phyloP scores from a whole-genome alignment of 2,329 filamentous ascomycete species.

The Botrytis sinoallii region DNA sequence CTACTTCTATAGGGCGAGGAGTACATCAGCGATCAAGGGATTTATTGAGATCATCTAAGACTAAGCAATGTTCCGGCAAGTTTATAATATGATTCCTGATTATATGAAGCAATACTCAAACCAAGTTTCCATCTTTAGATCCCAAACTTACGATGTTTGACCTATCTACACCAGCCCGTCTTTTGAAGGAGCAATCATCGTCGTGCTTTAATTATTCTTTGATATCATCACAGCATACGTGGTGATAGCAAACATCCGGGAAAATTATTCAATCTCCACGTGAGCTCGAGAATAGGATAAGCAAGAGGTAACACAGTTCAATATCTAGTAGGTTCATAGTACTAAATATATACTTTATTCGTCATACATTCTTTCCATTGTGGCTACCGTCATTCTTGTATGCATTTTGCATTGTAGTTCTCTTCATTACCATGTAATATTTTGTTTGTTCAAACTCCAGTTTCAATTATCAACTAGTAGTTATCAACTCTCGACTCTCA shows the following conservation, averaged over 20 bases:
- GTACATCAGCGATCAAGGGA: background rate
- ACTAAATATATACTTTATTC: background rate
- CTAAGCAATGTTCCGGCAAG: constrained; percentile 6
- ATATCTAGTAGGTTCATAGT: background rate
- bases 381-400: background rate
- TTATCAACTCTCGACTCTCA: background rate
- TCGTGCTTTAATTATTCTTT: background rate
- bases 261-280: background rate
- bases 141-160: background rate
- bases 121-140: background rate
- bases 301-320: background rate
- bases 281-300: background rate
- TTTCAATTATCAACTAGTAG: background rate
- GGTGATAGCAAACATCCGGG: background rate
- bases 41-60: background rate
- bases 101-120: constrained; percentile 7
- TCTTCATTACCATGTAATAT: background rate
- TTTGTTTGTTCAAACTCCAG: background rate
- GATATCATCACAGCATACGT: background rate
- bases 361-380: background rate
- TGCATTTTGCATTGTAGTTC: background rate
- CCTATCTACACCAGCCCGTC: background rate
- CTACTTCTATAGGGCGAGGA: background rate
- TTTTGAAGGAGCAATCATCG: background rate
- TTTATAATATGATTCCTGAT: background rate